Conservation (phyloP, 495 filamentous ascomycete genomes). For the Diplogelasinospora grovesii region DNA sequence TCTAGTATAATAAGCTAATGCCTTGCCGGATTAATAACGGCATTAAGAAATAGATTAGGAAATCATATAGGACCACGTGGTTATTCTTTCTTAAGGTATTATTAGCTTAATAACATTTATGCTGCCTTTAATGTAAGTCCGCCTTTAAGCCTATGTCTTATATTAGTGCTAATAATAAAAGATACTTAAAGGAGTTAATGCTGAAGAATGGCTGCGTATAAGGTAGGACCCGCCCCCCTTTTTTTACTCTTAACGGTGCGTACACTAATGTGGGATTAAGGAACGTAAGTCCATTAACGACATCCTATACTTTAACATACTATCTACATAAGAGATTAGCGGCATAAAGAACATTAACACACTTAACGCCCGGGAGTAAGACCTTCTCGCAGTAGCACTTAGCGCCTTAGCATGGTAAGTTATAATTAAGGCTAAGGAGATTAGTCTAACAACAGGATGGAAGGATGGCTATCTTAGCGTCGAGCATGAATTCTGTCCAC, state of each 20-base stretch:
- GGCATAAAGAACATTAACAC: conserved; percentile 33
- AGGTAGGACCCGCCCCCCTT: conserved; percentile 12
- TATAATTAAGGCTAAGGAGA: conserved; percentile 44
- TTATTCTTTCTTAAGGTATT: conserved; percentile 28
- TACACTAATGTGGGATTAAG: conserved; percentile 2
- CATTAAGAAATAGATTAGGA: conserved; percentile 15
- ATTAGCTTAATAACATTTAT: conserved; percentile 28
- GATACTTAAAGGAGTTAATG: conserved; percentile 30
- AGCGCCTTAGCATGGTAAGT: conserved; percentile 47
- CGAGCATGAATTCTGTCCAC: conserved; percentile 45
- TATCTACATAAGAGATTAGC: conserved; percentile 24
- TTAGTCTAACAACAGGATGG: conserved; percentile 45
- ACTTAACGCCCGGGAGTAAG: conserved; percentile 38
- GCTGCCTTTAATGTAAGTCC: conserved; percentile 32
- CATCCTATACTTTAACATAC: conserved; percentile 28
- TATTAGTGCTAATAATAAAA: conserved; percentile 9
- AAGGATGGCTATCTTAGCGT: conserved; percentile 47
- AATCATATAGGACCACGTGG: conserved; percentile 29
- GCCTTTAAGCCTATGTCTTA: neutral
- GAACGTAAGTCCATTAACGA: conserved; percentile 37
- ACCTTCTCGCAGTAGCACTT: conserved; percentile 43
- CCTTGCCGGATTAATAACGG: conserved; percentile 18
- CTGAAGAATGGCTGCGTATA: conserved; percentile 29
- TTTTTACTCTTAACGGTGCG: neutral
- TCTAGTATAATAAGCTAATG: conserved; percentile 20